Evolutionary conservation across 2,329 filamentous ascomycete species (phyloP), one percentile per base, ranked within the genome.

Genomic region (Fusarium equiseti): DNA sequence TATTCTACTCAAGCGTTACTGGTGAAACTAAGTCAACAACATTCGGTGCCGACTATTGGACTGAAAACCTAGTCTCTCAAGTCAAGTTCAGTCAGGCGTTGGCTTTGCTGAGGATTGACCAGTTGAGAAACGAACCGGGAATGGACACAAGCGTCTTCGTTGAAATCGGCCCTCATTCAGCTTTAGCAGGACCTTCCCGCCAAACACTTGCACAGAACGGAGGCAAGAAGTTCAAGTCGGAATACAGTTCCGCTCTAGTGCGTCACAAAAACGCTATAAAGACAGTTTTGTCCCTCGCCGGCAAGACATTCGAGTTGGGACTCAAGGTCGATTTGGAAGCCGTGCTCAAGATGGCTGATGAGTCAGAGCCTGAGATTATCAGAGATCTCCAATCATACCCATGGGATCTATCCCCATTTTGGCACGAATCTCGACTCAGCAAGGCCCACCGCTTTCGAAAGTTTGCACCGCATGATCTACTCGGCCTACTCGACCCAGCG

Each of bases 361-460:
- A 15, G 11, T 6, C 16, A 32, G 26, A 46, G 20, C 58, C 58
- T 15, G 11, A 42, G 9, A 11, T 32, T 2, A 31, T 60, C 9
- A 38, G 52, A 5, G 52, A 60, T 13, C 5, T 60, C 4, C 44
- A 42, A 16, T 32, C 43, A 5, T 60, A 60, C 9, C 42, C 58
- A 15, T 60, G 58, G 58, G 58, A 58, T 9, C 52, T 60, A 4
- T 26, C 52, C 2, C 11, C 42, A 8, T 60, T 58, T 8, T 71
- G 66, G 68, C 63, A 48, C 9, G 67, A 71, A 20, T 63, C 58
- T 5, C 35, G 67, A 7, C 42, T 53, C 1, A 67, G 63, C 27
- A 65, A 58, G 32, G 50, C 45, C 13, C 32, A 69, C 26, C 54
- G 55, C 6, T 52, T 63, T 13, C 57, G 62, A 8, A 55, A 43